Percentiles rank a stretch among this genome's conserved stretches.
These are phyloP conservation scores for Monosporozyma yasuniensis DNA, from an alignment of 805 yeast genomes.

Conservation along the genomic window DNA sequence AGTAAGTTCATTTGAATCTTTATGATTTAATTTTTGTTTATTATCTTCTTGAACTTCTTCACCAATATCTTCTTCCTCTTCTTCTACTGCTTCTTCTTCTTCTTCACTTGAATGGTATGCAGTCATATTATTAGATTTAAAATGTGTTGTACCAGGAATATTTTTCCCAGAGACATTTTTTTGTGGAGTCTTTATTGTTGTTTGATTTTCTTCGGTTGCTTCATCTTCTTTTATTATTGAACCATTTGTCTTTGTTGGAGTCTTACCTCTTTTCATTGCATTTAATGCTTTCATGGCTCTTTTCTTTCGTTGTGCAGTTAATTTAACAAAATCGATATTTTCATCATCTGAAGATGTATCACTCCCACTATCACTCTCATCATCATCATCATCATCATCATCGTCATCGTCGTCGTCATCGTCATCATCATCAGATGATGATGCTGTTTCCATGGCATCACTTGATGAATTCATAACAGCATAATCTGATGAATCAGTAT, in stretches of 20 bases:
- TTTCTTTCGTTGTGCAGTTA: conserved; percentile 60
- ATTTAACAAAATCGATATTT: conserved; percentile 60
- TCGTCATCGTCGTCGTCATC: conserved; percentile 34
- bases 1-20: not conserved
- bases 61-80: conserved; percentile 40
- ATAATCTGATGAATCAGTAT: conserved; percentile 20
- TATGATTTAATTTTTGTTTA: not conserved
- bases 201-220: not conserved
- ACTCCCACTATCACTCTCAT: conserved; percentile 34
- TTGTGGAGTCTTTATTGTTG: not conserved
- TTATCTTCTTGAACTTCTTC: conserved; percentile 36
- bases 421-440: conserved; percentile 31
- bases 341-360: conserved; percentile 53
- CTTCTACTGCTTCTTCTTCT: conserved; percentile 3
- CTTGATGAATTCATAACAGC: conserved; percentile 16
- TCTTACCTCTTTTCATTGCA: conserved; percentile 28
- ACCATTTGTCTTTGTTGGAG: conserved; percentile 20
- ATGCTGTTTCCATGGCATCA: conserved; percentile 9
- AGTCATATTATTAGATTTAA: conserved; percentile 1
- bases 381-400: conserved; percentile 31
- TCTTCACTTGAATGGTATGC: not conserved
- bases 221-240: conserved; percentile 3
- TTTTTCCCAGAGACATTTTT: not conserved
- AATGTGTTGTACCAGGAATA: not conserved
- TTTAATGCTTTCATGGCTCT: conserved; percentile 42